Base-by-base conservation (phyloP, 768 basidiomycete species). In the Tephrocybe sp. region DNA sequence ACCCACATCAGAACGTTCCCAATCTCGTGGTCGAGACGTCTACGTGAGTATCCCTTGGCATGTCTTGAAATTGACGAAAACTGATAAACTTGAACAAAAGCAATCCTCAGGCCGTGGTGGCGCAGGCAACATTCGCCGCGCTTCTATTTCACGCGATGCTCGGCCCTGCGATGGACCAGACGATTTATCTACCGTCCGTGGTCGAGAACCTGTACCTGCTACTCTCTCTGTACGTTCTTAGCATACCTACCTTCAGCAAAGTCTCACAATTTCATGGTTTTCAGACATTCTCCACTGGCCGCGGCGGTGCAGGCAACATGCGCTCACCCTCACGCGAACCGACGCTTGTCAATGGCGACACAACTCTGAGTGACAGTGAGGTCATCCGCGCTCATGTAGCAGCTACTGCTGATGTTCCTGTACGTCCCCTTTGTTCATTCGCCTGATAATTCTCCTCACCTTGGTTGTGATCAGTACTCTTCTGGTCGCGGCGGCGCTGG, bases 231-330 rank as follows among this genome's bases (percentile, higher is more conserved):
- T 79, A 47, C 8, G 72, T 58, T n/a, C 43, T 22, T n/a, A 6
- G 34, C 39, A 11, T 40, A 20, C 30, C 22, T 9, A 32, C 52
- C 22, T 53, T 30, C 50, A n/a, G n/a, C n/a, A 20, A 19, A 36
- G 6, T 14, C 3, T 45, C 34, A 20, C 39, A 10, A 13, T 1
- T 34, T 22, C 4, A 23, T 3, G 3, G 1, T 14, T 2, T 40
- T 3, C 59, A 81, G 70, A 49, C 76, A 4, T 73, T 70, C 57
- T 83, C 83, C n/a, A 78, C 79, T 20, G 92, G 92, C 14, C 81
- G 91, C 38, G 92, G 92, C 16, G 92, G 92, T n/a, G 79, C 79
- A 7, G 92, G 92, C n/a, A 95, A 95, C 74, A 83, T 94, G 45
- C 84, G 88, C 45, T 87, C 89, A 1, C 84, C 85, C 0, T 89